Evolutionary conservation across 2,329 filamentous ascomycete species (phyloP).

Genomic region (Colletotrichum orchidophilum): DNA sequence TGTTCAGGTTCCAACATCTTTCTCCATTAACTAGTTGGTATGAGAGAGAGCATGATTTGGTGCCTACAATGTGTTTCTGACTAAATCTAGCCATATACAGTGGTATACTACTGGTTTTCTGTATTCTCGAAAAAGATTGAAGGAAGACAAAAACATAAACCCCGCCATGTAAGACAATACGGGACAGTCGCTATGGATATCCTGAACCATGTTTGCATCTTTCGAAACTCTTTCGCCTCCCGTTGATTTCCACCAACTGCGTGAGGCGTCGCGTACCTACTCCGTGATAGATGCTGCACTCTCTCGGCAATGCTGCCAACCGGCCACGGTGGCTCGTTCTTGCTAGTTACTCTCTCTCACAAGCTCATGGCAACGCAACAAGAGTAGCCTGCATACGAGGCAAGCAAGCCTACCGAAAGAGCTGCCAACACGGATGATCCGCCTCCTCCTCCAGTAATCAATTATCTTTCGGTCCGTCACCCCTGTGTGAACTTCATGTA

Average conservation of each 20-base stretch:
- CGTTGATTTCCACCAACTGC: neutral
- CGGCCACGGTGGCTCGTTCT: neutral
- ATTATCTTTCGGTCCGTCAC: no score
- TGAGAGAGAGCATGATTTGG: no score
- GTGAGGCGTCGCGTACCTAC: neutral
- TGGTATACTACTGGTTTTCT: neutral
- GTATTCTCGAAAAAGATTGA: neutral
- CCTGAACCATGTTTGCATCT: neutral
- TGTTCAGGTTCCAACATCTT: neutral
- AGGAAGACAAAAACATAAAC: no score
- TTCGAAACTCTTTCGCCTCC: neutral
- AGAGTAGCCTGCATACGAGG: neutral
- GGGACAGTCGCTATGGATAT: neutral
- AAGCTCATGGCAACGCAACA: neutral
- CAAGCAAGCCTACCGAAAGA: neutral
- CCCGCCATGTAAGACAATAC: neutral
- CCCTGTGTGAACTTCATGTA: neutral
- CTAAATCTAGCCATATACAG: neutral
- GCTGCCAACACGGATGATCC: neutral
- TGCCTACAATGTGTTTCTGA: no score
- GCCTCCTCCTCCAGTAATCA: neutral
- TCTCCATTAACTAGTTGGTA: no score
- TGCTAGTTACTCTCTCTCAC: neutral
- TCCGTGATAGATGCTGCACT: neutral
- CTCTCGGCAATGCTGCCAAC: neutral